Evolutionary conservation across 2,329 filamentous ascomycete species (phyloP).

Genomic region (Dissoconium aciculare): DNA sequence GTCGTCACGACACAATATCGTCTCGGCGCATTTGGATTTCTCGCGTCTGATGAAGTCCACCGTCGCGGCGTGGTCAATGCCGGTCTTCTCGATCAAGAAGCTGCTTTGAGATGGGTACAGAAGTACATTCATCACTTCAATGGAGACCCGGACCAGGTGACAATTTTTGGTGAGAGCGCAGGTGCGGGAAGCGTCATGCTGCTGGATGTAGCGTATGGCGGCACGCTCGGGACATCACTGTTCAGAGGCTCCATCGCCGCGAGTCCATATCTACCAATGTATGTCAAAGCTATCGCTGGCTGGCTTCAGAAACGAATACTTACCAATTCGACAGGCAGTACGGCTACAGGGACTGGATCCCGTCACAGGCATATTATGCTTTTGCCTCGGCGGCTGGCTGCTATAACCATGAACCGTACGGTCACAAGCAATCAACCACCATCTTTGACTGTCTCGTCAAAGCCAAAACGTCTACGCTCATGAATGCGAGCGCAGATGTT

Average conservation of each 20-base stretch:
- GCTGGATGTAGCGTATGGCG: conserved; percentile 19
- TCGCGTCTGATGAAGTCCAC: conserved; percentile 26
- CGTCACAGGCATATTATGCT: conserved; percentile 32
- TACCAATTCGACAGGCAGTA: conserved; percentile 43
- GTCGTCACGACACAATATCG: conserved; percentile 38
- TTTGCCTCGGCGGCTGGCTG: conserved; percentile 32
- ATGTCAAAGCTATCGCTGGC: no score
- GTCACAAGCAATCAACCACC: conserved; percentile 17
- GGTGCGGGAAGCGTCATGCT: conserved; percentile 28
- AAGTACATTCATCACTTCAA: conserved; percentile 33
- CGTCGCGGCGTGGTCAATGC: conserved; percentile 26
- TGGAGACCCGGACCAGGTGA: conserved; percentile 29
- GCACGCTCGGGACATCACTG: conserved; percentile 14
- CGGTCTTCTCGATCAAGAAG: conserved; percentile 33
- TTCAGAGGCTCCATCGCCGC: conserved; percentile 25
- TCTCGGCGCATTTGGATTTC: conserved; percentile 33
- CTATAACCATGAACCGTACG: conserved; percentile 17
- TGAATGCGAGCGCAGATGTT: conserved; percentile 25
- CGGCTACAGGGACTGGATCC: conserved; percentile 32
- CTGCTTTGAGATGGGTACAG: conserved; percentile 38
- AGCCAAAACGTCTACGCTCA: conserved; percentile 24
- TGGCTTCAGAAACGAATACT: conserved; percentile 25
- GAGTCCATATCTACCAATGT: conserved; percentile 27
- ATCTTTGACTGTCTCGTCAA: conserved; percentile 32
- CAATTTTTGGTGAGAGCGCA: conserved; percentile 27